Evolutionary conservation across 108 stramenopile genomes (phyloP), one percentile per base, ranked within the genome.

Genomic region (Pseudonitzschia delicatissima): DNA sequence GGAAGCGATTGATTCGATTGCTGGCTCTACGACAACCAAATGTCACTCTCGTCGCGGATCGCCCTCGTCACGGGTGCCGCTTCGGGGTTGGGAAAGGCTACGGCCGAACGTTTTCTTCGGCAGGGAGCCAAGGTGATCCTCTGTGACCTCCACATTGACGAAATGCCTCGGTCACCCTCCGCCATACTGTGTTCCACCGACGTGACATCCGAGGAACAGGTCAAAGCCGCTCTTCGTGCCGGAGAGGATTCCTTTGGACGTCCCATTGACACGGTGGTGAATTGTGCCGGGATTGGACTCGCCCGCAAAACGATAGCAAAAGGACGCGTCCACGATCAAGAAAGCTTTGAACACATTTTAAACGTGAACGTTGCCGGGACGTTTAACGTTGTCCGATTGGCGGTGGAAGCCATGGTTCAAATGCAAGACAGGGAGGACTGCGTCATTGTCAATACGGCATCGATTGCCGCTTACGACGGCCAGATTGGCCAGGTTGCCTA

Each of bases 401-500:
- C 96, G 13, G 94, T 96, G 3, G 88, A 86, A 68, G 68, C 88
- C 44, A 96, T 96, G 95, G 75, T 75, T 21, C 5, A 44, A 5
- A 21, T 13, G 25, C 20, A 33, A n/a, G 91, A 83, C 57, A 58
- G 44, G 15, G 76, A 86, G 11, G 62, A 89, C 8, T 94, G 97
- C 2, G 81, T 86, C 64, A 93, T 99, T 36, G 82, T 99, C 64
- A 96, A 97, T 75, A 99, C 98, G 0, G 95, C 97, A 6, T 83
- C 80, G 45, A 86, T 99, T 34, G 97, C 98, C 6, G 98, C 97
- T 7, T 96, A 74, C 61, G 97, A 99, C 20, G 98, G 98, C 18
- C 97, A 98, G 72, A 77, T 87, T 13, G 95, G 95, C 1, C 90
- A 95, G 77, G 88, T 88, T 25, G 96, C 98, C 5, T 98, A 98